These are phyloP conservation scores for Blepharisma japonicum DNA, from an alignment of 73 alveolate genomes.

Conservation along the genomic window DNA sequence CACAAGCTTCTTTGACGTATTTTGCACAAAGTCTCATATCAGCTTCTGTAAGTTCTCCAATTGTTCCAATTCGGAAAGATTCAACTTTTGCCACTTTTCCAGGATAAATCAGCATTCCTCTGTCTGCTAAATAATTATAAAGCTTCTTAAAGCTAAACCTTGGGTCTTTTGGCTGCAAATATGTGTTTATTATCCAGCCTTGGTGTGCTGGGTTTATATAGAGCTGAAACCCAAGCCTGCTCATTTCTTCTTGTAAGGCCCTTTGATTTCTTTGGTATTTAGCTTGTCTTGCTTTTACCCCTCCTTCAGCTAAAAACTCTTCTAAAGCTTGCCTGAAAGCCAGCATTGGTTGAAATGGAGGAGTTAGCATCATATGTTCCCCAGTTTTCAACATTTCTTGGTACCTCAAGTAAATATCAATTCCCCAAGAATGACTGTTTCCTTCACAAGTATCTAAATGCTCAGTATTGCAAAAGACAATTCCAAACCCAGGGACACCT, in stretches of 20 bases:
- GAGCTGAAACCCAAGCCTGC: constrained; percentile 40
- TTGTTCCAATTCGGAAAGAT: constrained; percentile 67
- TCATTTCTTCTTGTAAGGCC: constrained; percentile 30
- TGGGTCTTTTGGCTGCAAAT: constrained; percentile 43
- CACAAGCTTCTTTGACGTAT: constrained; percentile 15
- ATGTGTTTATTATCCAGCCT: constrained; percentile 52
- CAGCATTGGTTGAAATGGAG: constrained; percentile 55
- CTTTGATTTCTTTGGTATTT: constrained; percentile 44
- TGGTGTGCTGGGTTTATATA: constrained; percentile 39
- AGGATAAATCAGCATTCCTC: constrained; percentile 58
- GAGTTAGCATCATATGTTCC: constrained; percentile 51
- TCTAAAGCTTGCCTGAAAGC: constrained; percentile 55
- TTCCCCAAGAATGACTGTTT: constrained; percentile 48
- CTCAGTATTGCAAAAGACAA: constrained; percentile 39
- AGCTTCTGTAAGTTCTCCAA: constrained; percentile 44
- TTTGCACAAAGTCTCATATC: not conserved
- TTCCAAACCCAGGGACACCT: constrained; percentile 69
- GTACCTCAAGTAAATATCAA: constrained; percentile 51
- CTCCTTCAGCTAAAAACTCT: constrained; percentile 62
- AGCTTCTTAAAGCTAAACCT: constrained; percentile 40
- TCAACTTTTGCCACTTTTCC: constrained; percentile 60
- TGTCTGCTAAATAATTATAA: constrained; percentile 41
- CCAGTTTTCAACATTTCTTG: constrained; percentile 35
- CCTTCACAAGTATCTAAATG: constrained; percentile 39
- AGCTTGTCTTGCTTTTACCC: constrained; percentile 45